Conservation (phyloP, 2,329 filamentous ascomycete genomes). For the Penicillium crustosum region DNA sequence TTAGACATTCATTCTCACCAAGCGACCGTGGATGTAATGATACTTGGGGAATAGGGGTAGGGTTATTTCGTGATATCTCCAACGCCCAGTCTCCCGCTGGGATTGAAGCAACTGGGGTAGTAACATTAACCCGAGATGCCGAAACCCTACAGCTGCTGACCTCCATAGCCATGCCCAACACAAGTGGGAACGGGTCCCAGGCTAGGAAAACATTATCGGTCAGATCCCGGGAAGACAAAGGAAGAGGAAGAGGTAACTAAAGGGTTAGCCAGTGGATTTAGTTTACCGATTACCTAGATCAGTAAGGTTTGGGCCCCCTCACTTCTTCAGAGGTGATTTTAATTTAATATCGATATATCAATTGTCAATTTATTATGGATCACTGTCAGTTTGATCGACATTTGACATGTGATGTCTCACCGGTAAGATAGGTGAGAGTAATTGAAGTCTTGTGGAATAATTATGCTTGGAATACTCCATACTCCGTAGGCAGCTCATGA, state of each 20-base stretch:
- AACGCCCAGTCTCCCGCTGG: background rate
- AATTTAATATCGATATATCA: background rate
- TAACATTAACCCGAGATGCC: background rate
- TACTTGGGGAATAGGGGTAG: background rate
- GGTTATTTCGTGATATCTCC: background rate
- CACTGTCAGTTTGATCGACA: background rate
- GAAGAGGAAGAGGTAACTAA: background rate
- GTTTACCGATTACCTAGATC: background rate
- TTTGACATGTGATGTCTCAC: slow-evolving; percentile 3
- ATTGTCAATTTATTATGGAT: background rate
- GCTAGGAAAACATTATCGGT: background rate
- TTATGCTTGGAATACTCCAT: background rate
- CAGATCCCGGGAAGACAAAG: background rate
- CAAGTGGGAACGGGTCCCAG: background rate
- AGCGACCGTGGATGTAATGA: background rate
- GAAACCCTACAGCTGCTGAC: background rate
- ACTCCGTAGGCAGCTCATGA: background rate
- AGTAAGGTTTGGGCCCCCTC: background rate
- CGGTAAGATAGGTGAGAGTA: background rate
- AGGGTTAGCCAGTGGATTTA: background rate
- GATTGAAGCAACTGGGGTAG: no score
- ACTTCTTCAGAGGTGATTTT: background rate
- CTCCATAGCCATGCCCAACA: background rate
- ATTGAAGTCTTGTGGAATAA: background rate
- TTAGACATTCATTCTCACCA: background rate